Evolutionary conservation across 1,139 yeast species (phyloP), one percentile per base, ranked within the genome.

Genomic region (Scheffersomyces illinoinensis): DNA sequence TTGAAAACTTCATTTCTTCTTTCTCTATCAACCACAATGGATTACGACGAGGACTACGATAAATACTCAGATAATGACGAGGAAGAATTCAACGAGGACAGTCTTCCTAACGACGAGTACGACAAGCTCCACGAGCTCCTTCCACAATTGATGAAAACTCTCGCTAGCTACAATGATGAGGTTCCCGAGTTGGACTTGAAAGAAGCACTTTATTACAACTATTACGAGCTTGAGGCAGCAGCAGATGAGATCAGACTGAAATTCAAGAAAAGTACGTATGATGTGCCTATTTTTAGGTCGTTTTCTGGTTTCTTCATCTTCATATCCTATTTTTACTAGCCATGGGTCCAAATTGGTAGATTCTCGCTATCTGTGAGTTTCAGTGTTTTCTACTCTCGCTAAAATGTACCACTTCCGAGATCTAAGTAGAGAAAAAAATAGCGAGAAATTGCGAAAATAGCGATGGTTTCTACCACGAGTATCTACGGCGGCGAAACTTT

Each of bases 201-300:
- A 64, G 90, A 87, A 62, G 77, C 87, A 0, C 76, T 90, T 17
- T 88, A 87, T 79, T 79, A 77, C 65, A 85, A 86, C 66, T 87
- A 87, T 69, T 85, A 85, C 68, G 87, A 85, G 55, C 66, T 86
- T 7, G 85, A 81, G 3, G 79, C 81, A n/a, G 72, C 91, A 0
- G 67, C 86, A 14, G 77, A 73, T 49, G 89, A 86, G 62, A 69
- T 90, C 57, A 83, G 82, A 64, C 72, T 79, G 54, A 76, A 74
- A 66, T 82, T 70, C 64, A 69, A 71, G 66, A 81, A 76, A 69
- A 77, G 85, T 81, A 81, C 64, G 85, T 79, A 74, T 72, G 43
- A 49, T 59, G 56, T 23, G 47, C 52, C 51, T 7, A 48, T 48
- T n/a, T 33, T 14, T 19, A 23, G 39, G 43, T 19, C 49, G 17